Conservation (phyloP, 805 yeast species). For the Metschnikowia gruessii region DNA sequence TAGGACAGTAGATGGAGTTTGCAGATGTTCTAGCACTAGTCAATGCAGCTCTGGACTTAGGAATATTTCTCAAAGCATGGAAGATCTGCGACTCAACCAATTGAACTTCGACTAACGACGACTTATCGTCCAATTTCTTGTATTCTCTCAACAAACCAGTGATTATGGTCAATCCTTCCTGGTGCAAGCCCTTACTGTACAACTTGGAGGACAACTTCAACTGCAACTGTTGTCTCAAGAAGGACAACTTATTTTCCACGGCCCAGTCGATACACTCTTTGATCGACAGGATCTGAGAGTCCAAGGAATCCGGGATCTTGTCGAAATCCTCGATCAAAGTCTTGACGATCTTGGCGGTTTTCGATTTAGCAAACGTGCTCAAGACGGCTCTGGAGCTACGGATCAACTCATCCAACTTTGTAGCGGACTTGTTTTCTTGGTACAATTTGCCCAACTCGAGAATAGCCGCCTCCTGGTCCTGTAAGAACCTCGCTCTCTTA, state of each 20-base stretch:
- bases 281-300: conserved; percentile 69
- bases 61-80: conserved; percentile 85
- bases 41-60: conserved; percentile 87
- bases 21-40: conserved; percentile 97
- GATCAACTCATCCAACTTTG: conserved; percentile 59
- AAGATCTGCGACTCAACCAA: conserved; percentile 85
- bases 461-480: conserved; percentile 62
- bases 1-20: conserved; percentile 93
- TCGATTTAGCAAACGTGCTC: conserved; percentile 83
- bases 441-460: conserved; percentile 74
- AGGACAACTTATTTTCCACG: conserved; percentile 72
- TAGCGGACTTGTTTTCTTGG: conserved; percentile 45
- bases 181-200: conserved; percentile 61
- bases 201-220: conserved; percentile 76
- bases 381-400: conserved; percentile 67
- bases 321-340: conserved; percentile 78
- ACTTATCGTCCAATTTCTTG: conserved; percentile 92
- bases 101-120: conserved; percentile 93
- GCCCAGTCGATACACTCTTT: conserved; percentile 88
- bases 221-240: conserved; percentile 84
- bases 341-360: conserved; percentile 87
- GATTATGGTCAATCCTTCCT: conserved; percentile 70
- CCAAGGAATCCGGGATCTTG: conserved; percentile 55
- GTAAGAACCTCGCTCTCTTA: conserved; percentile 28
- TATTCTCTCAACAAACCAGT: conserved; percentile 74